Percentiles rank a stretch among this genome's conserved stretches.
phyloP scores from a whole-genome alignment of 1,284 basidiomycete genomes.

The Xanthoconium separans region DNA sequence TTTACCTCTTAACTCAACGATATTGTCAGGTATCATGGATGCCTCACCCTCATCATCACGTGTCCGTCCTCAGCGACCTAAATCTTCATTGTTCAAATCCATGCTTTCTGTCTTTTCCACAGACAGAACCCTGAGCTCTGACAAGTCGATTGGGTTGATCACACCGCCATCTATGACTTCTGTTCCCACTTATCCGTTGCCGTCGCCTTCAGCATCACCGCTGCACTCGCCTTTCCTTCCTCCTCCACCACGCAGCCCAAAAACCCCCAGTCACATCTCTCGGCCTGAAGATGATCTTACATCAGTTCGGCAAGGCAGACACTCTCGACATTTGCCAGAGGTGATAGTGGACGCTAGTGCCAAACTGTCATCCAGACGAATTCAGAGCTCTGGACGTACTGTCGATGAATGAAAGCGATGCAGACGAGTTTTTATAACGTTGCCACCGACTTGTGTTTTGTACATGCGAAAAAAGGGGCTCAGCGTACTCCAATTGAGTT shows the following conservation, averaged over 20 bases:
- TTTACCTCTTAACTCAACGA: not conserved
- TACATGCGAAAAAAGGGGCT: not conserved
- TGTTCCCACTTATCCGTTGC: conserved; percentile 22
- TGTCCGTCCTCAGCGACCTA: conserved; percentile 33
- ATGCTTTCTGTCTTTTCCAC: conserved; percentile 49
- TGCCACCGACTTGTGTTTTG: conserved; percentile 1
- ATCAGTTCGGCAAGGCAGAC: conserved; percentile 4
- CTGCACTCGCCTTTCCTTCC: conserved; percentile 21
- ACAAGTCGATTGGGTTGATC: conserved; percentile 58
- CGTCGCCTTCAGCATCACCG: conserved; percentile 16
- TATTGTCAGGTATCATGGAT: conserved; percentile 35
- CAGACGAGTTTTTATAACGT: not conserved
- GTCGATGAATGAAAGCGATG: conserved; percentile 17
- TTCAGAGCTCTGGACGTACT: conserved; percentile 6
- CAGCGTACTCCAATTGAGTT: no score
- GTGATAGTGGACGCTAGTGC: conserved; percentile 1
- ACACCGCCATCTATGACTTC: conserved; percentile 44
- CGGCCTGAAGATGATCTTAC: conserved; percentile 9
- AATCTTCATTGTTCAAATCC: conserved; percentile 64
- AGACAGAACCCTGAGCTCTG: conserved; percentile 34
- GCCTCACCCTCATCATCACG: conserved; percentile 31
- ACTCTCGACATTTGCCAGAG: conserved; percentile 18
- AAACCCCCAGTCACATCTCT: not conserved
- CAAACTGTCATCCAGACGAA: conserved; percentile 20
- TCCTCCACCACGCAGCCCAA: conserved; percentile 28